These are phyloP conservation scores for Nelumbo lutea DNA, from an alignment of 164 flowering plant species.

Conservation along the genomic window DNA sequence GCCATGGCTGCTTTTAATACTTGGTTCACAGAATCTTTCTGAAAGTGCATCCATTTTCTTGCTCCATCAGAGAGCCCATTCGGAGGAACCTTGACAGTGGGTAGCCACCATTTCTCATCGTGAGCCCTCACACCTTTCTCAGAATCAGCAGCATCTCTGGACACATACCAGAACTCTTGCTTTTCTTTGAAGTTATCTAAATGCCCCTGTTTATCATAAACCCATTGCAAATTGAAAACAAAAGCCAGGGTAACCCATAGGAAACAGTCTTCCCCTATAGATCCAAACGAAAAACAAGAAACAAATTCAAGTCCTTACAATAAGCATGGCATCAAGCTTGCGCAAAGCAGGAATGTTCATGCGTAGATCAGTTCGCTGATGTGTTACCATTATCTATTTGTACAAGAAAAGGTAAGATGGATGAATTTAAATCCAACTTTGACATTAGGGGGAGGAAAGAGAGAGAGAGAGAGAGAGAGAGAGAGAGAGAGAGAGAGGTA, in stretches of 20 bases:
- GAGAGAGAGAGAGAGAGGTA: not conserved
- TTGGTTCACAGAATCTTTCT: constrained; percentile 82
- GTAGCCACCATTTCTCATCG: constrained; percentile 91
- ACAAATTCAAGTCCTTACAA: constrained; percentile 41
- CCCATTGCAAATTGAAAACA: not conserved
- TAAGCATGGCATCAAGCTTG: constrained; percentile 85
- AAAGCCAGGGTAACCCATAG: not conserved
- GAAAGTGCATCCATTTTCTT: constrained; percentile 61
- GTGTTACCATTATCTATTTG: constrained; percentile 75
- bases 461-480: not conserved
- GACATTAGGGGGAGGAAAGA: not conserved
- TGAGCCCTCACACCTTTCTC: constrained; percentile 34
- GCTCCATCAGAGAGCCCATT: constrained; percentile 59
- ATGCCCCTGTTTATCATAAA: constrained; percentile 34
- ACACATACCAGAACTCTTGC: constrained; percentile 69
- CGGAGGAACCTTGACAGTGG: constrained; percentile 58
- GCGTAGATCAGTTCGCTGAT: constrained; percentile 75
- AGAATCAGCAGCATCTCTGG: constrained; percentile 40
- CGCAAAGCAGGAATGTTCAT: constrained; percentile 87
- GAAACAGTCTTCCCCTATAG: not conserved
- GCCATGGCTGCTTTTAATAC: constrained; percentile 95
- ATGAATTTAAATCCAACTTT: not conserved
- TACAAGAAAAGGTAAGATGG: not conserved
- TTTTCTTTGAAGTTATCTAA: constrained; percentile 59
- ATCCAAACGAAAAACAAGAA: not conserved